These are phyloP conservation scores for Sphagnum fallax DNA, from an alignment of 228 moss, liverwort and hornwort species.

Conservation along the genomic window DNA sequence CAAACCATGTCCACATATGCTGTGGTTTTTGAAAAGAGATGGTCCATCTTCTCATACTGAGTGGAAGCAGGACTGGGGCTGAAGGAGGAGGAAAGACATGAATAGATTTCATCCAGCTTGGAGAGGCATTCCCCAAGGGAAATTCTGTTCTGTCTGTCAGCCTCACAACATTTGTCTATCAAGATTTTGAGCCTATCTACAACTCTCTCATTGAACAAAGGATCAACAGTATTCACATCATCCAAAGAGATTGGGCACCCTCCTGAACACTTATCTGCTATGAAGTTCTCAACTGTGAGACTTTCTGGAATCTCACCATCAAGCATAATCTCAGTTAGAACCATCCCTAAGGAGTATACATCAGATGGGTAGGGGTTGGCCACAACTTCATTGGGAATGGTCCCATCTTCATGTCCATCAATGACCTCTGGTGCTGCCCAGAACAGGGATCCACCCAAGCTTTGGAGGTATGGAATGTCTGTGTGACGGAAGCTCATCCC, in stretches of 20 bases:
- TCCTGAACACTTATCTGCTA: background rate
- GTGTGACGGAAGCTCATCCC: conserved; percentile 9
- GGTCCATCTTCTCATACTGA: background rate
- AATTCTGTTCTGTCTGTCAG: conserved; percentile 4
- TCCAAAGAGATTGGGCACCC: conserved; percentile 1
- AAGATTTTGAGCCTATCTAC: background rate
- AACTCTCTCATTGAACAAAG: background rate
- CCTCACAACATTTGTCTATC: conserved; percentile 1
- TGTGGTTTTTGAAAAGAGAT: background rate
- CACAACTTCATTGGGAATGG: background rate
- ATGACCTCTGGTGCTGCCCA: conserved; percentile 7
- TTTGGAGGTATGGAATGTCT: conserved; percentile 6
- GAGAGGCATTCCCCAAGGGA: conserved; percentile 3
- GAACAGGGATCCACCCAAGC: conserved; percentile 14
- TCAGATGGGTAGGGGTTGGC: conserved; percentile 13
- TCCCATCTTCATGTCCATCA: background rate
- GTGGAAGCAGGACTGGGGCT: background rate
- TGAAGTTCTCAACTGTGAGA: conserved; percentile 3
- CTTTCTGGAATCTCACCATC: conserved; percentile 11
- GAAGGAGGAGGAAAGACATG: background rate
- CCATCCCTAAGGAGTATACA: conserved; percentile 23
- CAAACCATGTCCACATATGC: conserved; percentile 7
- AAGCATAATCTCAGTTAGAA: conserved; percentile 17
- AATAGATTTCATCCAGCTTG: conserved; percentile 7
- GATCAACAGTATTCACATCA: background rate